phyloP scores from a whole-genome alignment of 2,329 filamentous ascomycete genomes.

The Lasiodiplodia sp. region DNA sequence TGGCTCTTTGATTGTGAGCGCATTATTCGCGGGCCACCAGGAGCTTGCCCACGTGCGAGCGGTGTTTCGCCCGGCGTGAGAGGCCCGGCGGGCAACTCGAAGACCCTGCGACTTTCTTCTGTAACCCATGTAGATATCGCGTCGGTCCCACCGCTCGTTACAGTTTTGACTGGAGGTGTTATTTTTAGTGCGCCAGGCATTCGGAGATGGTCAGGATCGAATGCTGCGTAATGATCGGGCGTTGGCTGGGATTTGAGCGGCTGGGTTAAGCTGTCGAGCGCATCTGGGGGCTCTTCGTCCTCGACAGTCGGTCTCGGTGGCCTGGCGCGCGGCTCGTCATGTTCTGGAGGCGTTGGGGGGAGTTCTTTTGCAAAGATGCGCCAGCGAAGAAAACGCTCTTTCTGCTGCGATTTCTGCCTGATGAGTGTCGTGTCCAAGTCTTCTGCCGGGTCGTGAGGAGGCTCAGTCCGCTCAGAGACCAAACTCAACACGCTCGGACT shows the following conservation, averaged over 20 bases:
- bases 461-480: slow-evolving; percentile 8
- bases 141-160: slow-evolving; percentile 17
- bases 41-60: background rate
- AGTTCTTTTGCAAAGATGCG: background rate
- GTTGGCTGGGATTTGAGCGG: slow-evolving; percentile 12
- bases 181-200: slow-evolving; percentile 15
- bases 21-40: background rate
- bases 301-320: background rate
- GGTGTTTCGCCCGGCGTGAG: slow-evolving; percentile 7
- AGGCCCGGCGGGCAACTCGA: slow-evolving; percentile 19
- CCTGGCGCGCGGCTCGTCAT: background rate
- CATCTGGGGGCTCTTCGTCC: slow-evolving; percentile 23
- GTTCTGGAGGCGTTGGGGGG: slow-evolving; percentile 4
- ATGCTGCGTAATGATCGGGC: slow-evolving; percentile 20
- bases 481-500: slow-evolving; percentile 21
- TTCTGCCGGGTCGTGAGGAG: background rate
- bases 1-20: background rate
- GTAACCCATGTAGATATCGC: slow-evolving; percentile 15
- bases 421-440: background rate
- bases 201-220: slow-evolving; percentile 25
- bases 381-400: slow-evolving; percentile 7
- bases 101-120: slow-evolving; percentile 7
- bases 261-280: background rate
- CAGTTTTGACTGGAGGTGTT: slow-evolving; percentile 18
- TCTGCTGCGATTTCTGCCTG: background rate